Conservation (phyloP, 441 rosid species). For the Brassica hybrid region DNA sequence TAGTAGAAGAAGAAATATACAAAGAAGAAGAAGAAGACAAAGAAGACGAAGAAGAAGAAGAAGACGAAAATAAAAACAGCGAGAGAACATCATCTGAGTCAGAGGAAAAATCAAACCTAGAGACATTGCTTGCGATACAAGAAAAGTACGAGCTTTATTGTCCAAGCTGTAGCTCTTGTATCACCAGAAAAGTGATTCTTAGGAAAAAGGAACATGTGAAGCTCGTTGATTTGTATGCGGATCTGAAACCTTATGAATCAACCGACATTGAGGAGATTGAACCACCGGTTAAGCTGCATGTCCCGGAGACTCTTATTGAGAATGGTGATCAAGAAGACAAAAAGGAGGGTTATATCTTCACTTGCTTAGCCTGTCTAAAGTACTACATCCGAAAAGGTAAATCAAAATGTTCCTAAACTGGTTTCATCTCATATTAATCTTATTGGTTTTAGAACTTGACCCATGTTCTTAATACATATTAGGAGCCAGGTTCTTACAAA, state of each 20-base stretch:
- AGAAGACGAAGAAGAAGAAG: too few species aligned
- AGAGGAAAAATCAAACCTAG: slow-evolving; percentile 53
- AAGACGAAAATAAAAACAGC: not conserved
- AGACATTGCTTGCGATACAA: slow-evolving; percentile 68
- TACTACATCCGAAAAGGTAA: slow-evolving; percentile 28
- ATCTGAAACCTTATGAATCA: too few species aligned
- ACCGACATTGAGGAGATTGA: slow-evolving; percentile 21
- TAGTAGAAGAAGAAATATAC: too few species aligned
- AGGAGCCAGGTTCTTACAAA: slow-evolving; percentile 35
- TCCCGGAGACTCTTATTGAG: not conserved
- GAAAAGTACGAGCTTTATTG: slow-evolving; percentile 79
- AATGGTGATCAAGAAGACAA: slow-evolving; percentile 6
- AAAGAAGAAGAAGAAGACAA: too few species aligned
- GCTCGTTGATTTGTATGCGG: slow-evolving; percentile 21
- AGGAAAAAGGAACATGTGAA: slow-evolving; percentile 10
- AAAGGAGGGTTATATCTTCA: slow-evolving; percentile 1
- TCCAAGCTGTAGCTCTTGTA: slow-evolving; percentile 79
- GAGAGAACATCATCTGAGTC: slow-evolving; percentile 8
- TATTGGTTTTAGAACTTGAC: not conserved
- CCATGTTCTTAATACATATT: slow-evolving; percentile 13
- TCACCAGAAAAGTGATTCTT: slow-evolving; percentile 48
- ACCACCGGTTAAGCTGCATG: slow-evolving; percentile 29
- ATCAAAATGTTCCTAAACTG: not conserved
- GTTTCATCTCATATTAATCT: not conserved
- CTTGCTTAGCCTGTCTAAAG: slow-evolving; percentile 30